Conservation (phyloP, 169 alveolate genomes). For the Perkinsus marinus region DNA sequence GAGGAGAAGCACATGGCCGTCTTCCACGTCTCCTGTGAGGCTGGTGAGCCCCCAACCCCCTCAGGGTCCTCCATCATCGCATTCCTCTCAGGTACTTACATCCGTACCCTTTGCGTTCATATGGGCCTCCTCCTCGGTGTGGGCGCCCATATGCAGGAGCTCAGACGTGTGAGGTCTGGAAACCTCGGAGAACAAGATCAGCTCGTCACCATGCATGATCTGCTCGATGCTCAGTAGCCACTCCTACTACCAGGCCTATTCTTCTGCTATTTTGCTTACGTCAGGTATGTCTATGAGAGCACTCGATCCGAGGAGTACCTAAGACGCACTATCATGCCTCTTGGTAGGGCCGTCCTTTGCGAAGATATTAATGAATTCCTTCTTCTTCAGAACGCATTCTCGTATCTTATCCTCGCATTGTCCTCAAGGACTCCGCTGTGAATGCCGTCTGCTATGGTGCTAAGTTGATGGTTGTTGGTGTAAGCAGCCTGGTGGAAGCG, state of each 20-base stretch:
- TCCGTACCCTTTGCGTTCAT: constrained; percentile 98
- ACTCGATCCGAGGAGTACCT: constrained; percentile 88
- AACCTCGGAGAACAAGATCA: constrained; percentile 87
- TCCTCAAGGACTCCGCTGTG: constrained; percentile 96
- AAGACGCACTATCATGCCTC: constrained; percentile 90
- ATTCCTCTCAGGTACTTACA: constrained; percentile 79
- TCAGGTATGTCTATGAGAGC: constrained; percentile 52
- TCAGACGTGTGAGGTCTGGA: constrained; percentile 94
- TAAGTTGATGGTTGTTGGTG: constrained; percentile 94
- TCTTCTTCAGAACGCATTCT: constrained; percentile 74
- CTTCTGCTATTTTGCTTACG: not conserved
- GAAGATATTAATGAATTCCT: not conserved
- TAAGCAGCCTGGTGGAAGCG: not conserved
- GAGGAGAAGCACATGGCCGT: constrained; percentile 85
- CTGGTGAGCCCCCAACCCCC: constrained; percentile 20
- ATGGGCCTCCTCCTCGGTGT: constrained; percentile 92
- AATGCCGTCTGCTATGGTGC: constrained; percentile 99
- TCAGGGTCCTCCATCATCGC: not conserved
- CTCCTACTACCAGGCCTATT: not conserved
- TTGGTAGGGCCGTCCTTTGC: not conserved
- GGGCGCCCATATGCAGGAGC: constrained; percentile 99
- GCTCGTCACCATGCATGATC: constrained; percentile 98
- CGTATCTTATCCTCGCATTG: constrained; percentile 86
- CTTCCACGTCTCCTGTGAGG: constrained; percentile 98
- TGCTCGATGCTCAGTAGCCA: constrained; percentile 89